Evolutionary conservation across 2,329 filamentous ascomycete species (phyloP).

Genomic region (Scleromitrula shiraiana): DNA sequence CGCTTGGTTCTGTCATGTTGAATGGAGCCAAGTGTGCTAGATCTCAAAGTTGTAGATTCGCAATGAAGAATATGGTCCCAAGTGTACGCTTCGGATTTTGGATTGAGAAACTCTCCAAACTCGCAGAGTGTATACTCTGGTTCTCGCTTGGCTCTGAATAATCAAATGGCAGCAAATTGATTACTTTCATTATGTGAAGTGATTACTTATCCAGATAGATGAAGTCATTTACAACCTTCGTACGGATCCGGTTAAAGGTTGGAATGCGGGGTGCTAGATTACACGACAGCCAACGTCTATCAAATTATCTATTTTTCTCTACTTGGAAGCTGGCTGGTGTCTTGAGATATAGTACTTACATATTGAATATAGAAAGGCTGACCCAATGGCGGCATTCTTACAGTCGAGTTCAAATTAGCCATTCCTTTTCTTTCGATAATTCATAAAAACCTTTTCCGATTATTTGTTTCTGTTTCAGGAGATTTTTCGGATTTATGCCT

Average conservation of each 20-base stretch:
- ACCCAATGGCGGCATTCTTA: too few species aligned
- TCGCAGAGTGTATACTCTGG: not conserved
- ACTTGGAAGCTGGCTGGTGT: too few species aligned
- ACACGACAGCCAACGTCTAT: not conserved
- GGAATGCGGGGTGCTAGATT: not conserved
- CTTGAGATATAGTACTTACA: too few species aligned
- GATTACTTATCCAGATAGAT: not conserved
- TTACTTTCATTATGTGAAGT: not conserved
- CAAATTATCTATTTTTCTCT: not conserved
- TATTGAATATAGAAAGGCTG: not conserved
- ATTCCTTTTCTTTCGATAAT: too few species aligned
- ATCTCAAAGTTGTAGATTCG: not conserved
- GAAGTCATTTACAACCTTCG: not conserved
- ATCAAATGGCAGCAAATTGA: not conserved
- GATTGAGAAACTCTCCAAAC: too few species aligned
- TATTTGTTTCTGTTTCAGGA: too few species aligned
- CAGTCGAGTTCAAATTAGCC: too few species aligned
- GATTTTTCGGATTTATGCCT: too few species aligned
- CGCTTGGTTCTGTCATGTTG: constrained; percentile 6
- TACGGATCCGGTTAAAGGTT: not conserved
- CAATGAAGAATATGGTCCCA: not conserved
- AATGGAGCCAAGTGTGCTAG: not conserved
- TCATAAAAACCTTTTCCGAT: too few species aligned
- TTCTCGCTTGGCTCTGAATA: not conserved
- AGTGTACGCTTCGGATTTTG: not conserved